Base-by-base conservation (phyloP, 768 basidiomycete species). In the Serendipita vermifera region DNA sequence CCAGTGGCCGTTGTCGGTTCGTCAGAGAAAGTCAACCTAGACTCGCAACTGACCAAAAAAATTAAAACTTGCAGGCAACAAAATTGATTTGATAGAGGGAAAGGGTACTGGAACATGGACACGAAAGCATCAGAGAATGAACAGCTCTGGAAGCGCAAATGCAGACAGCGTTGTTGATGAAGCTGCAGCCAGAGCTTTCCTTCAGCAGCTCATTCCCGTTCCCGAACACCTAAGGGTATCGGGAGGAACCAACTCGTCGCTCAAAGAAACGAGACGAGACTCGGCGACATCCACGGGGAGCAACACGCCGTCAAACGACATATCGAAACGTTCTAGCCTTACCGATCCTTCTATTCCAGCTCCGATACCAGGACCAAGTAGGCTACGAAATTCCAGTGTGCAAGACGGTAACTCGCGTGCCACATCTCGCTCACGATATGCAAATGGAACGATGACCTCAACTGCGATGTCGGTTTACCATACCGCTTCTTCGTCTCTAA, bases 401-500 rank as follows among this genome's bases (percentile, higher is more conserved):
- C 46, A 31, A 31, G 46, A 51, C n/a, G 27, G 46, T 9, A 72
- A 73, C 57, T 73, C 73, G 3, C 71, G 71, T 56, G 79, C 80
- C 5, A 73, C 71, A 55, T 72, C 72, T 29, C 70, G 73, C 57
- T 71, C 75, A 7, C 63, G 46, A 65, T 54, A 51, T 31, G 46
- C 24, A 4, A 51, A 71, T 17, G 76, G 78, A 31, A 83, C 82
- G 1, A 66, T 81, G 59, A 73, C 76, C 33, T 81, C 80, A 20
- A 74, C 77, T 4, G 75, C 74, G 53, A 81, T 82, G 2, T 79
- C 82, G 1, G 72, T 80, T 38, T 89, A 83, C 67, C 83, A 87
- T 66, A 89, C 87, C 0, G 85, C 87, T 5, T 78, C 82, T 0
- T 88, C 87, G 0, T 87, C 85, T n/a, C 59, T 86, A 38, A 83